A percentile compares a stretch with the other conserved stretches of the same genome.
Evolutionary conservation across 2,329 filamentous ascomycete species (phyloP).

Genomic region (Verticillium albo-atrum): DNA sequence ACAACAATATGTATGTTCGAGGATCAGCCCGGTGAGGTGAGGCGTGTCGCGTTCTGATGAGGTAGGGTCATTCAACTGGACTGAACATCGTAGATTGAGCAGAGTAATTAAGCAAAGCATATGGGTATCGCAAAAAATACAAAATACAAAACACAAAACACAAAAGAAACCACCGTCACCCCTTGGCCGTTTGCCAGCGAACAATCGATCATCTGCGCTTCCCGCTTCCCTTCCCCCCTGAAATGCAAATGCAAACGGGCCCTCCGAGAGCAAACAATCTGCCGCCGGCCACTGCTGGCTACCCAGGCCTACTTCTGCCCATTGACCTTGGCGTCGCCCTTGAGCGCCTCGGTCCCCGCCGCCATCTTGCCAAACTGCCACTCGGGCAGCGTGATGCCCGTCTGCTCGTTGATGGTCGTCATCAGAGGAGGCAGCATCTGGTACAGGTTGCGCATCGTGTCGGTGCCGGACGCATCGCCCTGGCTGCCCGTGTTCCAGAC

Average conservation of each 20-base stretch:
- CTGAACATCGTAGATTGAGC: background rate
- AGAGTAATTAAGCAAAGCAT: background rate
- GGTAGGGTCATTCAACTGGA: no score
- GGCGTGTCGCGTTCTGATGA: no score
- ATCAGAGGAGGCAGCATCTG: slow-evolving; percentile 80
- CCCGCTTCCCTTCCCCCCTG: background rate
- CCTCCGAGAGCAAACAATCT: background rate
- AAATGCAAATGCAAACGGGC: no score
- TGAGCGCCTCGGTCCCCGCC: slow-evolving; percentile 26
- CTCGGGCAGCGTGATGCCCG: slow-evolving; percentile 72
- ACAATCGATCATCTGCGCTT: no score
- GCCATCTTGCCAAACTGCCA: slow-evolving; percentile 61
- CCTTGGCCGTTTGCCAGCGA: no score
- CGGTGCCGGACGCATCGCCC: slow-evolving; percentile 34
- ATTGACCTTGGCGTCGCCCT: slow-evolving; percentile 5
- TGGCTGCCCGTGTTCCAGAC: slow-evolving; percentile 77
- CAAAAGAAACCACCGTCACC: background rate
- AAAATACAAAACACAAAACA: background rate
- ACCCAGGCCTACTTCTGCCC: background rate
- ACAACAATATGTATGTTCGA: no score
- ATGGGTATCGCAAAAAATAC: background rate
- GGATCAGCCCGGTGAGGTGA: no score
- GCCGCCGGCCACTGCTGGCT: no score
- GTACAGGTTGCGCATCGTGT: slow-evolving; percentile 76
- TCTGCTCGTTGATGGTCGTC: slow-evolving; percentile 84